Percentiles rank a stretch among this genome's conserved stretches.
phyloP scores from a whole-genome alignment of 2,329 filamentous ascomycete genomes.

The Cladophialophora yegresii region DNA sequence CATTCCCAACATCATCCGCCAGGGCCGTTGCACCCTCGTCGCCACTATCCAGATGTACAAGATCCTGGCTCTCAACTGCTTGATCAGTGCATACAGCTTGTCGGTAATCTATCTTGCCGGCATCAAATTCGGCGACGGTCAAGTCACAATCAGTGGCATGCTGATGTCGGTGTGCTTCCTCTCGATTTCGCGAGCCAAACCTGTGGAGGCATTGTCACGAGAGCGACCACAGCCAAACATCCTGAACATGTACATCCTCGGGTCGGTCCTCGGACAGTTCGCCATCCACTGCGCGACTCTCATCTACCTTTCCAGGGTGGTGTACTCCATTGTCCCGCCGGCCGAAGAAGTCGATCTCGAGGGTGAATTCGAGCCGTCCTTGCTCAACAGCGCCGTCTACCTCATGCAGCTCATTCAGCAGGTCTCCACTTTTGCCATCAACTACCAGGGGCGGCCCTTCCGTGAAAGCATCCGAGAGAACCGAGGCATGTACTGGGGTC shows the following conservation, averaged over 20 bases:
- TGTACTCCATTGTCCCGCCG: constrained; percentile 76
- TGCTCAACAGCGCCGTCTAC: constrained; percentile 96
- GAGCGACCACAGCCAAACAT: constrained; percentile 98
- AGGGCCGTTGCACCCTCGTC: constrained; percentile 94
- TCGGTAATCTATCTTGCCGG: constrained; percentile 95
- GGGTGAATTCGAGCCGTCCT: constrained; percentile 87
- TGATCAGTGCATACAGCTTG: constrained; percentile 96
- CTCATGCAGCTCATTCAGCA: constrained; percentile 97
- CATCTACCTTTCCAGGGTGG: constrained; percentile 89
- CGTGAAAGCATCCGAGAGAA: constrained; percentile 94
- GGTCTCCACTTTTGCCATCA: constrained; percentile 98
- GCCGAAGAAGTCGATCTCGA: constrained; percentile 77
- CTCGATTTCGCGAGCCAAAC: constrained; percentile 95
- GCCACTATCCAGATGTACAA: constrained; percentile 99
- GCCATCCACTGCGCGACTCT: constrained; percentile 91
- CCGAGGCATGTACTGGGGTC: constrained; percentile 96
- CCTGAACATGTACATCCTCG: constrained; percentile 98
- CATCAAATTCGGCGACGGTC: constrained; percentile 98
- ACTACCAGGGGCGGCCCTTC: constrained; percentile 98
- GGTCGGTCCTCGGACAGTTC: constrained; percentile 95
- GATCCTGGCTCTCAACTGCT: constrained; percentile 94
- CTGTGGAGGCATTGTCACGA: constrained; percentile 92
- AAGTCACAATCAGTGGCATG: constrained; percentile 98
- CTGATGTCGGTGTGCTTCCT: constrained; percentile 99
- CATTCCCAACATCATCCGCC: constrained; percentile 96